These are phyloP conservation scores for Chytridiales sp. DNA, from an alignment of 371 early-diverging fungal species.

Conservation along the genomic window DNA sequence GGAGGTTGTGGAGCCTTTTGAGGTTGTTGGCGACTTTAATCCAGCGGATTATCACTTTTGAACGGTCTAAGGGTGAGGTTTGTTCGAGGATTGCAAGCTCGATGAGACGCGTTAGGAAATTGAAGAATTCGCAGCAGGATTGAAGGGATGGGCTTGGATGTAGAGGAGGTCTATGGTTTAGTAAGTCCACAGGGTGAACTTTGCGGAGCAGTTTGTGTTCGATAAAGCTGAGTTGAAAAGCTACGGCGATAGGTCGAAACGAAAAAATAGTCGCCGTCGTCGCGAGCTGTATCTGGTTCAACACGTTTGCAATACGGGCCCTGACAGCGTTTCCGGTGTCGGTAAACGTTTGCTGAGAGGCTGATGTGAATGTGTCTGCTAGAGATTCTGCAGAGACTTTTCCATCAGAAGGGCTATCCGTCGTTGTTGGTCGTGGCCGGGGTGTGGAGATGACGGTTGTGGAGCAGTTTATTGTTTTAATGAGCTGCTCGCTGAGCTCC, in stretches of 20 bases:
- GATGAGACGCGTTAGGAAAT: slow-evolving; percentile 72
- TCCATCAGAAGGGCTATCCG: not conserved
- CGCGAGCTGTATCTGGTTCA: slow-evolving; percentile 38
- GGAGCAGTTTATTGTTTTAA: slow-evolving; percentile 11
- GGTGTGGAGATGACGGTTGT: not conserved
- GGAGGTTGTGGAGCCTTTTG: slow-evolving; percentile 67
- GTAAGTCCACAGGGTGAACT: slow-evolving; percentile 64
- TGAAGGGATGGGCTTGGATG: slow-evolving; percentile 67
- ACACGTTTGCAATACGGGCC: slow-evolving; percentile 19
- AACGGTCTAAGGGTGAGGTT: slow-evolving; percentile 61
- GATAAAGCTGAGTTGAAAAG: slow-evolving; percentile 72
- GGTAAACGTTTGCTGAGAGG: not conserved
- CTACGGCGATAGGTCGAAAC: slow-evolving; percentile 66
- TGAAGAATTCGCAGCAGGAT: slow-evolving; percentile 79
- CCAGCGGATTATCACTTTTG: slow-evolving; percentile 70
- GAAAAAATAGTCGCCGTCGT: slow-evolving; percentile 56
- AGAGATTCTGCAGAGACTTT: not conserved
- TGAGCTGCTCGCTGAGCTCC: slow-evolving; percentile 17
- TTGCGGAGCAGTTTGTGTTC: slow-evolving; percentile 69
- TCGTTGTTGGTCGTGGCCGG: not conserved
- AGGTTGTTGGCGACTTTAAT: slow-evolving; percentile 69
- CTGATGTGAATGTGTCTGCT: not conserved
- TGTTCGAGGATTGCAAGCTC: slow-evolving; percentile 71
- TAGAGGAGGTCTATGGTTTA: slow-evolving; percentile 64
- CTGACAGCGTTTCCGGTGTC: slow-evolving; percentile 20